Evolutionary conservation across 768 basidiomycete genomes (phyloP), one percentile per base, ranked within the genome.

Genomic region (Auriscalpium microsporum): DNA sequence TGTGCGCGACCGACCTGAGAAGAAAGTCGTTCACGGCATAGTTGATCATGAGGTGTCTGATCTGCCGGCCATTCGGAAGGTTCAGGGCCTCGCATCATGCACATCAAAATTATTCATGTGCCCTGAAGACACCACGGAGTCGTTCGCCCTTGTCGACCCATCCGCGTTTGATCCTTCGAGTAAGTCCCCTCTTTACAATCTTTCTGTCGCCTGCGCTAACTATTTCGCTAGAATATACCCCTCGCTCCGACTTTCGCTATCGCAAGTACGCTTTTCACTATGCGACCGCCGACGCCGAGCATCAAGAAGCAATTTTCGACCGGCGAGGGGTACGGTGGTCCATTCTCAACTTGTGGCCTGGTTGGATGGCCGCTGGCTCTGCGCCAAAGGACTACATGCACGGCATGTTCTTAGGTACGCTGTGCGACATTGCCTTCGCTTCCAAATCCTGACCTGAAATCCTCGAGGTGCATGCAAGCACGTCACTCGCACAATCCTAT

Each of bases 51-150:
- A 64, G 28, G 51, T 54, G 10, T 64, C 59, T 2, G 63, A 65
- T 46, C 56, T 65, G 3, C 64, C 59, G 28, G 61, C 64, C 0
- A 63, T 53, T 36, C 63, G 64, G 1, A 64, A 64, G 55, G 42
- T 55, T 1, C 17, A 44, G 17, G 64, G 64, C 10, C 45, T 62
- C 51, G 42, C 48, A 0, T 23, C 17, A 13, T 47, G 14, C 46
- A 47, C 46, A 3, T 47, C 23, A 11, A 47, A 47, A 6, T 23
- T n/a, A 2, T 17, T 28, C 49, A 57, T 62, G 61, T 64, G 64
- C 44, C 46, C 54, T 10, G 34, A 40, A 9, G 56, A 58, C 47
- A 40, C 52, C 3, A 52, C 45, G 42, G 46, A 48, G 6, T 54
- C 55, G 50, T 57, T 45, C 3, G 37, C 40, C 11, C 23, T 47